Percentiles rank a stretch among this genome's conserved stretches.
Conservation (phyloP, 768 basidiomycete species). For the Lactifluus piperatus region DNA sequence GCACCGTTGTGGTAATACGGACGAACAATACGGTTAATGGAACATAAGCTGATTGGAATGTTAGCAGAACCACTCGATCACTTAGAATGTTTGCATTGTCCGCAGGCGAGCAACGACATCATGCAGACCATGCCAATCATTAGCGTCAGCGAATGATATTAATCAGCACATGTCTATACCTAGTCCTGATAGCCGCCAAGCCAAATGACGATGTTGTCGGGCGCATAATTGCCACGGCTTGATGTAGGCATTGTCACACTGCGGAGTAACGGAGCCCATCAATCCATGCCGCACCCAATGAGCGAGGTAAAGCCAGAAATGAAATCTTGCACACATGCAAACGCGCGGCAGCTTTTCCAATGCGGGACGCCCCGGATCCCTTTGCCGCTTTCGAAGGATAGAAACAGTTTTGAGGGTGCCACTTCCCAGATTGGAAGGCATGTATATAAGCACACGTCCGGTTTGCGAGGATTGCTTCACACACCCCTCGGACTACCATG, state of each 20-base stretch:
- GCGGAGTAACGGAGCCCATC: not conserved
- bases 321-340: not conserved
- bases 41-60: not conserved
- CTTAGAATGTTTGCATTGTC: not conserved
- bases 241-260: not conserved
- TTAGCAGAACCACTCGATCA: not conserved
- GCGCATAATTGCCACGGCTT: not conserved
- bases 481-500: not conserved
- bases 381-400: not conserved
- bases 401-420: not conserved
- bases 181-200: not conserved
- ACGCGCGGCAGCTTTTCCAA: not conserved
- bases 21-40: not conserved
- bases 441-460: slow-evolving; percentile 3
- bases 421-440: slow-evolving; percentile 1
- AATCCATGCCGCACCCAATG: not conserved
- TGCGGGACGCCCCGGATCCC: not conserved
- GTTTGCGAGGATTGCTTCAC: no score
- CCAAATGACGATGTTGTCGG: not conserved
- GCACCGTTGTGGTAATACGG: not conserved
- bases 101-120: not conserved
- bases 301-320: not conserved
- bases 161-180: not conserved
- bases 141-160: not conserved
- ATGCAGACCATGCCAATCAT: slow-evolving; percentile 9